Conservation (phyloP, 192 early-diverging fungal species). For the Coemansia sp. region DNA sequence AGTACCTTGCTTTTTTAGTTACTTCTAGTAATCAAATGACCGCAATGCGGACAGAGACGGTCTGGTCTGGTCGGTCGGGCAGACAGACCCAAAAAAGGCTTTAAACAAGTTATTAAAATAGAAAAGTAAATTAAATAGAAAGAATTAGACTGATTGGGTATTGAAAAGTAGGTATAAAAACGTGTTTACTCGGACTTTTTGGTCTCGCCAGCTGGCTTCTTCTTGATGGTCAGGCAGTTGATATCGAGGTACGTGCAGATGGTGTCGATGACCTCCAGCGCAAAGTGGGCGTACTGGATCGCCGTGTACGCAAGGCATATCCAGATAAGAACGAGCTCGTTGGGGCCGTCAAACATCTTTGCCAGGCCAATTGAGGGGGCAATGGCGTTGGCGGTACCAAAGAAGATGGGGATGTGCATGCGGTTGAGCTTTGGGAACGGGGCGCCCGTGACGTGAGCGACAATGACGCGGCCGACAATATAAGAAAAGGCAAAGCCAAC, state of each 20-base stretch:
- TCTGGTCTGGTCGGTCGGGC: no score
- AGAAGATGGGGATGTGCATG: slow-evolving; percentile 58
- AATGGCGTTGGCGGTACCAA: slow-evolving; percentile 61
- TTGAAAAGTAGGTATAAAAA: not conserved
- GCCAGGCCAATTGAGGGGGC: slow-evolving; percentile 52
- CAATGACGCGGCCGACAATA: slow-evolving; percentile 80
- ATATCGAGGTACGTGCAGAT: slow-evolving; percentile 76
- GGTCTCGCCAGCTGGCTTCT: slow-evolving; percentile 46
- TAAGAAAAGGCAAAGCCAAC: slow-evolving; percentile 76
- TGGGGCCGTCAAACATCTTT: slow-evolving; percentile 53
- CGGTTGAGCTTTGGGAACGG: slow-evolving; percentile 76
- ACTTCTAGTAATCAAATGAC: no score
- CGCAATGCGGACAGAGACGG: no score
- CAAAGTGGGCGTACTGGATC: slow-evolving; percentile 68
- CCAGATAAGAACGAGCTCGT: slow-evolving; percentile 58
- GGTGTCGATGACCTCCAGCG: slow-evolving; percentile 64
- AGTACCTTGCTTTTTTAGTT: not conserved
- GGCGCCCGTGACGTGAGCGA: slow-evolving; percentile 80
- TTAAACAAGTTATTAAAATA: not conserved
- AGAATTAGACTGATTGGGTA: not conserved
- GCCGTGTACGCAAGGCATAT: slow-evolving; percentile 57
- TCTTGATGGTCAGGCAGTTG: slow-evolving; percentile 76
- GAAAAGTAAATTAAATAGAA: not conserved
- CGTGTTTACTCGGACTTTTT: not conserved
- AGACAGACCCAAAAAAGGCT: not conserved